Conservation (phyloP, 192 early-diverging fungal species). For the Chytriomyces hyalinus region DNA sequence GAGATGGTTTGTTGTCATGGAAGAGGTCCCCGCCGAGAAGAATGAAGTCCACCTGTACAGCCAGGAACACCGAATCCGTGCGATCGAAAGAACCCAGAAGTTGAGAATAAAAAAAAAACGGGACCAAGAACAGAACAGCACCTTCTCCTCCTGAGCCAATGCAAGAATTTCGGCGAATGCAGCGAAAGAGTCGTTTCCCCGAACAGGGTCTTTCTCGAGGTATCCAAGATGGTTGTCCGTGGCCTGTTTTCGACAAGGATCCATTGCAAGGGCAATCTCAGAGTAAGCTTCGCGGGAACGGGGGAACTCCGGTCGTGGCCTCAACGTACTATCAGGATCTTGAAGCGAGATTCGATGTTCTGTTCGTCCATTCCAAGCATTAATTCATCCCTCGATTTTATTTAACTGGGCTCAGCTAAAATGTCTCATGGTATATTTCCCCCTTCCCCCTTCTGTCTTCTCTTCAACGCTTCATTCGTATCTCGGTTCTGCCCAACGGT, state of each 20-base stretch:
- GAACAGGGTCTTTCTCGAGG: constrained; percentile 85
- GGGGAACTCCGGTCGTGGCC: not conserved
- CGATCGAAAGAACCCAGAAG: not conserved
- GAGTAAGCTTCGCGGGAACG: not conserved
- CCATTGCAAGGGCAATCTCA: not conserved
- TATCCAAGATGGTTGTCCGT: constrained; percentile 97
- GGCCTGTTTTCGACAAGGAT: constrained; percentile 42
- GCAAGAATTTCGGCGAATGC: constrained; percentile 91
- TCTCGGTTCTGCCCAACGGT: too few relatives aligned
- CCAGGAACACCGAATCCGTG: too few relatives aligned
- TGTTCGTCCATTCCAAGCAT: not conserved
- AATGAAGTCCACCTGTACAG: constrained; percentile 80
- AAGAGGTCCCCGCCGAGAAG: constrained; percentile 95
- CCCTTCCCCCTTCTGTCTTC: too few relatives aligned
- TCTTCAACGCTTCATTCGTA: too few relatives aligned
- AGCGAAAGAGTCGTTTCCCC: constrained; percentile 80
- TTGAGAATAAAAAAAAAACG: not conserved
- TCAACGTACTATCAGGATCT: not conserved
- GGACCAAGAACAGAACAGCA: constrained; percentile 13
- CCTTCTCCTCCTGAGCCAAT: constrained; percentile 66
- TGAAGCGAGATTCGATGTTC: not conserved
- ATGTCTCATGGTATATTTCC: too few relatives aligned
- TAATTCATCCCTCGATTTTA: not conserved
- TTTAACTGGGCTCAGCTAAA: too few relatives aligned
- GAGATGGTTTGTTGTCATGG: constrained; percentile 92